Evolutionary conservation across 306 rosid genomes (phyloP), one percentile per base, ranked within the genome.

Genomic region (Malus sieversii): DNA sequence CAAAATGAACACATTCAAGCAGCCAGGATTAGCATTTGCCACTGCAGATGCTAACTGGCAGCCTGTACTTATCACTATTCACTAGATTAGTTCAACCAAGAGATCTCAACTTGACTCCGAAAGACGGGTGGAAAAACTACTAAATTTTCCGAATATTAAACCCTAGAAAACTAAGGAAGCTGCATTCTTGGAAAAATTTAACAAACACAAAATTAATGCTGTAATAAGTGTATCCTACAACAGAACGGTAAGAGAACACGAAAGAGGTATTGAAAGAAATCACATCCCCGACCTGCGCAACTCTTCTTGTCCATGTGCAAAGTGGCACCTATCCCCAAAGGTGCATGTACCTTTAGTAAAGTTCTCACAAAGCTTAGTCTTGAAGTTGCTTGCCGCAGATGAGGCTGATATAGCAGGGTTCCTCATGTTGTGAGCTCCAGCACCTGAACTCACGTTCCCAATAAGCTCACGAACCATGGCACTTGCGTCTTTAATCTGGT

Each of bases 261-360:
- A 62, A 23, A 33, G 18, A 67, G 40, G 32, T 20, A 19, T 48
- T 19, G 58, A 58, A 60, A 18, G 78, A 8, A 44, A 23, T 83
- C 74, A 83, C 55, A 86, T 86, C 68, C 82, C 87, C 57, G 85
- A 1, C 82, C 83, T 85, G 72, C 97, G 97, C 75, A 90, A 81
- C 75, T 93, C 91, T 60, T 84, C 87, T 6, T 82, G 60, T 70
- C 98, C 98, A 65, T 93, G 98, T 2, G 97, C 98, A 67, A 93
- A 93, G 79, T 90, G 96, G 71, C 98, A 93, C 81, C 89, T 86
- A 2, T 93, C 98, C 52, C 98, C 96, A 58, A 93, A 90, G 35
- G 97, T 89, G 90, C 98, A 93, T 40, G 88, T 70, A 40, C 97
- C 91, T 68, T 93, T 89, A 3, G 87, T 30, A 69, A 87, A 90